Conservation (phyloP, 179 eudicot genomes). For the Amaranthus tricolor region DNA sequence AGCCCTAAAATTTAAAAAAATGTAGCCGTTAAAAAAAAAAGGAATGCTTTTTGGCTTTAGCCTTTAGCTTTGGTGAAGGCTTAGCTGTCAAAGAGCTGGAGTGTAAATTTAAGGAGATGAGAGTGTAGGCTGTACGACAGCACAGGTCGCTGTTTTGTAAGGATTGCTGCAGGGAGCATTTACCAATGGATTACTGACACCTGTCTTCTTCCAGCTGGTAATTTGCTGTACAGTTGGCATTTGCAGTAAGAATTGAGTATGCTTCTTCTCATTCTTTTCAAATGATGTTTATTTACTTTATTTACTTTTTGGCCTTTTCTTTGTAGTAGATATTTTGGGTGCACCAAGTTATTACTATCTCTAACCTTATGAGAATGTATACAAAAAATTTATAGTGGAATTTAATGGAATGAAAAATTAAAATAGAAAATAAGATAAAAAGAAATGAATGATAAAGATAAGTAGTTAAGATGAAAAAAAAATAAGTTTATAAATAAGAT, state of each 20-base stretch:
- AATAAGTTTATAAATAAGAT: too few species aligned
- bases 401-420: too few species aligned
- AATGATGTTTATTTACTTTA: too few species aligned
- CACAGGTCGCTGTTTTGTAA: conserved; percentile 27
- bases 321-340: neutral
- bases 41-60: neutral
- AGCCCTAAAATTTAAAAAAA: conserved; percentile 18
- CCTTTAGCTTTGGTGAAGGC: too few species aligned
- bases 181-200: neutral
- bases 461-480: too few species aligned
- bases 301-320: neutral
- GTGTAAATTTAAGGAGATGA: neutral
- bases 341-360: too few species aligned
- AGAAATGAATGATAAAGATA: too few species aligned
- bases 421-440: too few species aligned
- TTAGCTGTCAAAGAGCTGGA: conserved; percentile 23
- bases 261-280: too few species aligned
- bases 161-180: neutral
- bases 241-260: conserved; percentile 3
- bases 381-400: too few species aligned
- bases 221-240: conserved; percentile 16
- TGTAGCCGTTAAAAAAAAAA: conserved; percentile 21
- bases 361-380: too few species aligned
- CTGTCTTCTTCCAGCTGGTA: conserved; percentile 4
- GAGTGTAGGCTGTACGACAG: conserved; percentile 19